A percentile compares a stretch with the other conserved stretches of the same genome.
These are phyloP conservation scores for Suillus paluster DNA, from an alignment of 768 basidiomycete genomes.

Conservation along the genomic window DNA sequence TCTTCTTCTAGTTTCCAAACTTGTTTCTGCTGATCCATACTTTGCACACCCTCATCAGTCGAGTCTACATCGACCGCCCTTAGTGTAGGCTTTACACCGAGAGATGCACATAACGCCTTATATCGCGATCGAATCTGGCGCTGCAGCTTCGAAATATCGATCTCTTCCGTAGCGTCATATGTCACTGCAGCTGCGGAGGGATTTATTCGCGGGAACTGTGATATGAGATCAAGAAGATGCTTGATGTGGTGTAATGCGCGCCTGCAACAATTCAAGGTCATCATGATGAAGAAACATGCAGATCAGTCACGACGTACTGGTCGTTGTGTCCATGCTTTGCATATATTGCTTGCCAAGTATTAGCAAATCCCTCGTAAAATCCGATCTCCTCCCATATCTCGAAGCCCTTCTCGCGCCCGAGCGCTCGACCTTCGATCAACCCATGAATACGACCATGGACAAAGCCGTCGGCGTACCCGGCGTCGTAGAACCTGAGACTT, in stretches of 20 bases:
- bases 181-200: constrained; percentile 49
- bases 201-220: constrained; percentile 79
- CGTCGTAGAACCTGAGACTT: constrained; percentile 72
- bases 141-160: constrained; percentile 79
- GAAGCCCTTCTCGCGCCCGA: constrained; percentile 89
- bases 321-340: constrained; percentile 45
- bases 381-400: constrained; percentile 98
- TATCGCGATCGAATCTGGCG: constrained; percentile 88
- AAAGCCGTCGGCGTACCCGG: constrained; percentile 77
- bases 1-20: constrained; percentile 11
- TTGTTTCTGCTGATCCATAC: not conserved
- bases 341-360: constrained; percentile 65
- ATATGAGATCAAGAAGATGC: constrained; percentile 71
- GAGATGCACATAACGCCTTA: constrained; percentile 79
- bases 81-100: constrained; percentile 65
- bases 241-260: constrained; percentile 66
- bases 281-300: constrained; percentile 2
- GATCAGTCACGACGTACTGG: constrained; percentile 45
- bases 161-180: constrained; percentile 41
- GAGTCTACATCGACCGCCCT: constrained; percentile 21
- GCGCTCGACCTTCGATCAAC: constrained; percentile 85
- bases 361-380: constrained; percentile 87
- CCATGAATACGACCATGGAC: constrained; percentile 90
- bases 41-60: constrained; percentile 11
- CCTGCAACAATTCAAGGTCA: constrained; percentile 35